A percentile compares a stretch with the other conserved stretches of the same genome.
phyloP scores from a whole-genome alignment of 108 stramenopile species.

The Stephanodiscus triporus region DNA sequence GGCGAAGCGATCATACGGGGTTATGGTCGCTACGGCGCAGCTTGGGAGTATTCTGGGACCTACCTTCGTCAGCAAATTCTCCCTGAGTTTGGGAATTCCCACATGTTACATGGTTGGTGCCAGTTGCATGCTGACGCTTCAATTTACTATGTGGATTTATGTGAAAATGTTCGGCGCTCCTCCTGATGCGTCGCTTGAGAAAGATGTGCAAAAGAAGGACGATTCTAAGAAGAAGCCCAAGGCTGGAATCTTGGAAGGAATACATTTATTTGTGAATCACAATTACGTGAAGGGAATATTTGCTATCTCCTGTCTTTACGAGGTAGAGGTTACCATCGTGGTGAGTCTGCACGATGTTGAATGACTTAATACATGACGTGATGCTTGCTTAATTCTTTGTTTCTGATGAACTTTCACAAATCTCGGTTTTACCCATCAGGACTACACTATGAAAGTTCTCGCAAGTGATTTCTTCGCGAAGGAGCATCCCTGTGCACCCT shows the following conservation, averaged over 20 bases:
- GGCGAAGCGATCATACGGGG: slow-evolving; percentile 93
- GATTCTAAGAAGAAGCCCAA: slow-evolving; percentile 63
- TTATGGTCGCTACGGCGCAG: slow-evolving; percentile 96
- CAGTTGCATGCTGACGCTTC: slow-evolving; percentile 80
- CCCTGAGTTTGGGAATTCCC: slow-evolving; percentile 78
- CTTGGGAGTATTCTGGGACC: slow-evolving; percentile 94
- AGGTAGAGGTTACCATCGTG: slow-evolving; percentile 98
- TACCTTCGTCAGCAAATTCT: slow-evolving; percentile 80
- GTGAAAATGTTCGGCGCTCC: slow-evolving; percentile 77
- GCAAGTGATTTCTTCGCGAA: slow-evolving; percentile 86
- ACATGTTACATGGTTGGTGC: slow-evolving; percentile 83
- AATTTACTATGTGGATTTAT: slow-evolving; percentile 92
- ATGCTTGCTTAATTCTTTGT: background rate
- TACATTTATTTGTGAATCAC: slow-evolving; percentile 88
- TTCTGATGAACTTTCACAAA: background rate
- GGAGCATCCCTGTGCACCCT: slow-evolving; percentile 76
- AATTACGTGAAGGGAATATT: slow-evolving; percentile 98
- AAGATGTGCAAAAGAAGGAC: slow-evolving; percentile 43
- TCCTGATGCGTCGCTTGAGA: slow-evolving; percentile 17
- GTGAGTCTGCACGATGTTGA: background rate
- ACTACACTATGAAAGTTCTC: slow-evolving; percentile 96
- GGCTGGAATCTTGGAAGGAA: slow-evolving; percentile 93
- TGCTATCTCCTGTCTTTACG: slow-evolving; percentile 95
- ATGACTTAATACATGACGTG: background rate
- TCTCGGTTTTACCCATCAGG: slow-evolving; percentile 25